phyloP scores from a whole-genome alignment of 2,329 filamentous ascomycete species.

The Coleophoma crateriformis region DNA sequence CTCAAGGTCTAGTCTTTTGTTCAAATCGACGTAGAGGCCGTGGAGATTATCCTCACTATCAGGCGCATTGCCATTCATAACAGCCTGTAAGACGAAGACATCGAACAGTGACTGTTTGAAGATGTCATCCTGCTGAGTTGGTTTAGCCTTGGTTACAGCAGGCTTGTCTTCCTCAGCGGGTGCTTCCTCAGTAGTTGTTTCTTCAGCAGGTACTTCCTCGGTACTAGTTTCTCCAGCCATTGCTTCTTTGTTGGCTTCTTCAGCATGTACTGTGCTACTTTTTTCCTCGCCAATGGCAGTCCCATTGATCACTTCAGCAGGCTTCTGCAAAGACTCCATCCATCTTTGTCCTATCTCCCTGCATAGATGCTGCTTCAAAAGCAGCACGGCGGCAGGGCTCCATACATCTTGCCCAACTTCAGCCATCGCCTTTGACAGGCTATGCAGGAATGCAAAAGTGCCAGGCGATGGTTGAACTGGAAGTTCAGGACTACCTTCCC shows the following conservation, averaged over 20 bases:
- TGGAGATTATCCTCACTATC: constrained; percentile 37
- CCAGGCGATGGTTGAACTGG: constrained; percentile 75
- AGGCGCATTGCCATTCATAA: constrained; percentile 29
- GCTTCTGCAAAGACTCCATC: constrained; percentile 13
- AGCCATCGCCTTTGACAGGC: constrained; percentile 62
- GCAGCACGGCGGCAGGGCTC: constrained; percentile 61
- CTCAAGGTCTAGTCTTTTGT: constrained; percentile 41
- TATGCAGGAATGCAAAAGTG: constrained; percentile 66
- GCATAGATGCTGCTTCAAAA: constrained; percentile 55
- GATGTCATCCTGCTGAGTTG: constrained; percentile 33
- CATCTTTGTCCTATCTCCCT: constrained; percentile 41
- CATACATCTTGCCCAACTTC: constrained; percentile 72
- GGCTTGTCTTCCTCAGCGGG: background rate
- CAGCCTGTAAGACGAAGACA: constrained; percentile 42
- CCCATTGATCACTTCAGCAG: constrained; percentile 8
- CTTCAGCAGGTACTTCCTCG: background rate
- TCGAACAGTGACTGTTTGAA: constrained; percentile 59
- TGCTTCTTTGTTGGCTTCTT: background rate
- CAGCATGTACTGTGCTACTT: background rate
- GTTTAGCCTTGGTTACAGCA: constrained; percentile 4
- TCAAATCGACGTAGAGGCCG: constrained; percentile 33
- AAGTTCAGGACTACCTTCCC: constrained; percentile 72
- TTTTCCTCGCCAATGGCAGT: constrained; percentile 1
- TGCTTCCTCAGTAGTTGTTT: background rate
- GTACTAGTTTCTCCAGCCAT: background rate